Evolutionary conservation across 805 yeast species (phyloP).

Genomic region (Candida insectorum): DNA sequence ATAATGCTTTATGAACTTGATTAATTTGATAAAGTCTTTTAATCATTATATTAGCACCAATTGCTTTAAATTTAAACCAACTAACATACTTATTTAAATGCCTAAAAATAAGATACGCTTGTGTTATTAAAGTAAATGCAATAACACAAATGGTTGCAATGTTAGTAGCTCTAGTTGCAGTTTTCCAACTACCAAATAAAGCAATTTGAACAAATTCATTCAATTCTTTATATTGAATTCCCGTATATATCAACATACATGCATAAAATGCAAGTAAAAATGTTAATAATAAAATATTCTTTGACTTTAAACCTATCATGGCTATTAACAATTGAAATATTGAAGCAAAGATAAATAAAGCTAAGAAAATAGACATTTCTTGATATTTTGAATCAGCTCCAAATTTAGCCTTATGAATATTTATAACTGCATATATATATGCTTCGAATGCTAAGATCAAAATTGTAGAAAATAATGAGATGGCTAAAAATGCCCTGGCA

Average conservation of each 20-base stretch:
- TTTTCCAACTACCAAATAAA: slow-evolving; percentile 21
- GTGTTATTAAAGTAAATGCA: slow-evolving; percentile 31
- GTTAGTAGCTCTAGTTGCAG: slow-evolving; percentile 34
- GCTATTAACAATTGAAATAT: slow-evolving; percentile 39
- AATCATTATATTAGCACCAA: slow-evolving; percentile 45
- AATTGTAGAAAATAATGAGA: slow-evolving; percentile 31
- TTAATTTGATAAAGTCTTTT: slow-evolving; percentile 33
- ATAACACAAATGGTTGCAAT: slow-evolving; percentile 42
- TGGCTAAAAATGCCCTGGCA: slow-evolving; percentile 19
- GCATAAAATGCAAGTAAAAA: slow-evolving; percentile 38
- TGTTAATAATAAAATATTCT: slow-evolving; percentile 38
- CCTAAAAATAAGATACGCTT: slow-evolving; percentile 24
- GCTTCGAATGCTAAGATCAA: slow-evolving; percentile 34
- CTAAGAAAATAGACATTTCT: slow-evolving; percentile 39
- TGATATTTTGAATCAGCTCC: slow-evolving; percentile 17
- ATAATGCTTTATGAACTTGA: slow-evolving; percentile 34
- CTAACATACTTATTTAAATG: slow-evolving; percentile 38
- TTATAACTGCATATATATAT: slow-evolving; percentile 37
- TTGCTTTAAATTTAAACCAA: slow-evolving; percentile 46
- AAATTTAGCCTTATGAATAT: slow-evolving; percentile 24
- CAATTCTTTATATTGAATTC: slow-evolving; percentile 44
- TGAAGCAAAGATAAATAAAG: slow-evolving; percentile 47
- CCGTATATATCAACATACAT: slow-evolving; percentile 45
- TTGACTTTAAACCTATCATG: slow-evolving; percentile 32
- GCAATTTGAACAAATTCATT: slow-evolving; percentile 17